These are phyloP conservation scores for Mycena sanguinolenta DNA, from an alignment of 768 basidiomycete genomes.

Conservation along the genomic window DNA sequence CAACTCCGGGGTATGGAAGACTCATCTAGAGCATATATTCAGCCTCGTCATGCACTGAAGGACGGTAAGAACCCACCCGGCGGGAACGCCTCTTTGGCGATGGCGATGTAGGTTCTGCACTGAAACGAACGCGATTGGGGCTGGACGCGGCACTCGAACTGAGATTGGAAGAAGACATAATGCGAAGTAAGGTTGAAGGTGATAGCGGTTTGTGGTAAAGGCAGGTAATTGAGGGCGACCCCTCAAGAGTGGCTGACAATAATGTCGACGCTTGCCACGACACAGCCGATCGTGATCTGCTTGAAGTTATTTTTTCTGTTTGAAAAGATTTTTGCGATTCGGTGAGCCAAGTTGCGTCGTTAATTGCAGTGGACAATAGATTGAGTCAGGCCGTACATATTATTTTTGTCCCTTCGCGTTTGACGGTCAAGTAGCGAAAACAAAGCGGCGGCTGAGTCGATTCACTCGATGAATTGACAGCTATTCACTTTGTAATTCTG, in stretches of 20 bases:
- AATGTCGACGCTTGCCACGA: neutral
- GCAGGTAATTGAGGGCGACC: neutral
- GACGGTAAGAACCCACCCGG: conserved; percentile 12
- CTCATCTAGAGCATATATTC: conserved; percentile 36
- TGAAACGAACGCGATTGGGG: conserved; percentile 31
- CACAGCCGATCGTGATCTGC: neutral
- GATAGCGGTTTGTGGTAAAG: conserved; percentile 10
- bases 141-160: conserved; percentile 22
- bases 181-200: conserved; percentile 9
- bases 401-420: no score
- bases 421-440: no score
- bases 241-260: conserved; percentile 27
- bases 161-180: conserved; percentile 24
- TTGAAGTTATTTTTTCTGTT: no score
- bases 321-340: no score
- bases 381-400: no score
- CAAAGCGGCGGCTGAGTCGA: no score
- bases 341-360: no score
- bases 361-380: no score
- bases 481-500: neutral
- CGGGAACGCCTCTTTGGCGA: conserved; percentile 26
- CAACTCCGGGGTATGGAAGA: conserved; percentile 55
- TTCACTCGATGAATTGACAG: no score
- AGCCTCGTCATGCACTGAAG: neutral
- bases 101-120: conserved; percentile 21